Conservation (phyloP, 163 green algal species). For the Scenedesmus sp. region DNA sequence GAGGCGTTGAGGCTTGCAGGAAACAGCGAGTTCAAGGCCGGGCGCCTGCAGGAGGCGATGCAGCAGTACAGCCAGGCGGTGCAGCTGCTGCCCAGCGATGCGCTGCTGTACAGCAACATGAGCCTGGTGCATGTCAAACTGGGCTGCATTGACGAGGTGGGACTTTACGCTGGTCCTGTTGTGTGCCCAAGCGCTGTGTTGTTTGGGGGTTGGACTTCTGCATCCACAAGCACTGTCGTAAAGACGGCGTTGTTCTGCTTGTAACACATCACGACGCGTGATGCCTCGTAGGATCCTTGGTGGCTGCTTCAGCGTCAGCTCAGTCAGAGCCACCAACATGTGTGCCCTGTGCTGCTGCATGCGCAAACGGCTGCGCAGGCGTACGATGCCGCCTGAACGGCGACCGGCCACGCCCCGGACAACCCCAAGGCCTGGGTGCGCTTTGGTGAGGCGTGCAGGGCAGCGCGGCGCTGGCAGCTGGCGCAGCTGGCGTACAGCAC, state of each 20-base stretch:
- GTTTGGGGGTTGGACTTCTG: background rate
- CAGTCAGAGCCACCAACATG: too few species aligned
- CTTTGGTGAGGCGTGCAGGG: background rate
- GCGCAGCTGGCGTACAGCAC: background rate
- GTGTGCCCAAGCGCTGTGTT: background rate
- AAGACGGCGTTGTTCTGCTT: too few species aligned
- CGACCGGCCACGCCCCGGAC: background rate
- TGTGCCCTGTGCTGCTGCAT: background rate
- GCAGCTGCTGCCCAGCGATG: background rate
- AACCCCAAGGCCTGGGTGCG: background rate
- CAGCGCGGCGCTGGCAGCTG: background rate
- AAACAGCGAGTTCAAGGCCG: background rate
- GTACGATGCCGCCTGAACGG: background rate
- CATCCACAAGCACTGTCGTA: too few species aligned
- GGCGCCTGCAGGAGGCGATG: background rate
- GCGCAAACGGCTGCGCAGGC: background rate
- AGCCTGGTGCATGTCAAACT: background rate
- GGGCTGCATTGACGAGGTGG: background rate
- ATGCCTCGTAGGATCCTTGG: too few species aligned
- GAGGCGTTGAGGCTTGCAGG: background rate
- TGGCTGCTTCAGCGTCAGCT: too few species aligned
- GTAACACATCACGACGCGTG: too few species aligned
- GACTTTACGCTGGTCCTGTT: too few species aligned
- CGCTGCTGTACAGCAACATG: background rate
- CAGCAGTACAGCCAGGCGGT: background rate